Base-by-base conservation (phyloP, 805 yeast species). In the Saccharomycopsis malanga region DNA sequence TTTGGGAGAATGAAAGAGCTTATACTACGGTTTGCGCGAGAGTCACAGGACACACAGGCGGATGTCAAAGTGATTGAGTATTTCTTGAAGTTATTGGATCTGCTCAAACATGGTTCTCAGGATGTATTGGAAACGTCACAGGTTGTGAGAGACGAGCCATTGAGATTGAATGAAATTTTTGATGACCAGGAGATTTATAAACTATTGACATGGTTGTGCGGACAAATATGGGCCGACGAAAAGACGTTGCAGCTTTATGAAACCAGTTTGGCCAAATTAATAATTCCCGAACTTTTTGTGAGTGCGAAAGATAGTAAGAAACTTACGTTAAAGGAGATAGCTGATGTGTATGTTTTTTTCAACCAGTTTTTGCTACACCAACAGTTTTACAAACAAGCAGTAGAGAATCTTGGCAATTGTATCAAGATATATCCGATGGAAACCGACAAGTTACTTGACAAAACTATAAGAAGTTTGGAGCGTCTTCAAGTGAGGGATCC, bases 121-220 rank as follows among this genome's bases (percentile, higher is more conserved):
- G 38, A 7, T n/a, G 34, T 9, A 4, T 9, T 6, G n/a, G n/a
- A 10, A 12, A 30, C 17, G 12, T 25, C 24, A 32, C 27, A 34
- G 14, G 41, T 35, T 6, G 9, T 20, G 9, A 15, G 32, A 9
- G 37, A 46, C 2, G 49, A 46, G 3, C 45, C 49, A 14, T 14
- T 40, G n/a, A 6, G 15, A 18, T 24, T 46, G 14, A 32, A 40
- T 27, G 36, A 46, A 30, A 40, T 40, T 24, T 46, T 46, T 12
- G 34, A 15, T 22, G 27, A 39, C 14, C 10, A 25, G 6, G 49
- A 40, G 27, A 20, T 46, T 15, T 30, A 7, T 24, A 15, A 18
- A 24, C 32, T 45, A 14, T 45, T 45, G 9, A 25, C 21, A 30
- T 37, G 42, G 42, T 9, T 37, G 17, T 38, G 29, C 5, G 15